Base-by-base conservation (phyloP, 345 rosid species). In the Mercurialis annua region DNA sequence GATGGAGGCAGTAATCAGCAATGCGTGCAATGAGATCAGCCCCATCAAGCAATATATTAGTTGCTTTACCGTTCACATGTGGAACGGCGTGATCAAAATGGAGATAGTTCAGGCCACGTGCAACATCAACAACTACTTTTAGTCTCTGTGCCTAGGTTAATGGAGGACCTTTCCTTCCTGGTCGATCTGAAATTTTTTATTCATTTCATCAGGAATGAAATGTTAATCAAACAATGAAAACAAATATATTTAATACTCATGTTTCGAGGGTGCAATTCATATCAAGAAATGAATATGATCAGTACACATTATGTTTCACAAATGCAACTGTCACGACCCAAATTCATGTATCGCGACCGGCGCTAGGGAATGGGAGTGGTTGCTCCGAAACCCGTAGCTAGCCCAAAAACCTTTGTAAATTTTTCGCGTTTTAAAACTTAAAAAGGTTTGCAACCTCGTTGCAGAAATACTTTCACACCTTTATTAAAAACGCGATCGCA, bases 101-200 rank as follows among this genome's bases (percentile, higher is more conserved):
- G 78, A 94, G 97, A 58, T 94, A 94, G 81, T 94, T 94, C 62
- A 94, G 88, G 78, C 99, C 97, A 64, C 99, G 99, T 38, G 99
- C 97, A n/a, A 91, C 86, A 56, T 94, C 99, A 33, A 94, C 99
- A 0, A 95, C 90, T 24, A 91, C 79, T 80, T 86, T 94, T 42
- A 94, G 85, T 81, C 96, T 86, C 71, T 90, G 97, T 18, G 58
- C 70, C 99, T 97, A 94, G 4, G 82, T 59, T 59, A 94, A 76
- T 5, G 95, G 93, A 1, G 90, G 92, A 0, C 95, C 99, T 80
- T 80, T 89, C 77, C 93, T 84, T 76, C 96, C 97, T 0, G 99
- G 99, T 36, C 97, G 92, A 80, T 94, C 99, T 94, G 77, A 62
- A 76, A 62, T 66, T 10, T 52, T 12, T 43, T 54, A 29, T 64